These are phyloP conservation scores for Nemania sp. DNA, from an alignment of 2,329 filamentous ascomycete genomes.

Conservation along the genomic window DNA sequence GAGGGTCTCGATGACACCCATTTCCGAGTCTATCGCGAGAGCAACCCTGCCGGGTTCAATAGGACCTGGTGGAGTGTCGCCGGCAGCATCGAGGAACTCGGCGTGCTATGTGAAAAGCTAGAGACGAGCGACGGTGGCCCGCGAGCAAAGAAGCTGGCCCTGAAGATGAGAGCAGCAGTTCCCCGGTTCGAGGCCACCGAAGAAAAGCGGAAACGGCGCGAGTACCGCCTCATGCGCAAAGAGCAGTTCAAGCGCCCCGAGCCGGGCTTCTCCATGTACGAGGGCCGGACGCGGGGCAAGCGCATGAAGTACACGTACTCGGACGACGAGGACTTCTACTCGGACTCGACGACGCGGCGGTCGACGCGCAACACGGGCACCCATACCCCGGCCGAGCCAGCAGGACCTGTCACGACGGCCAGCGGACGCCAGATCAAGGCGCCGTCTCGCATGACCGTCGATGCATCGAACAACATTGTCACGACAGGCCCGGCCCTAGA, in stretches of 20 bases:
- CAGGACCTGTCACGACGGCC: conserved; percentile 69
- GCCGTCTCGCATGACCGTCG: conserved; percentile 66
- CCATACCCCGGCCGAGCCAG: conserved; percentile 70
- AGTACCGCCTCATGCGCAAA: conserved; percentile 85
- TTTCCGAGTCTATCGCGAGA: conserved; percentile 93
- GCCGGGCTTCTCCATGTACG: conserved; percentile 88
- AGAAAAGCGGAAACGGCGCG: conserved; percentile 92
- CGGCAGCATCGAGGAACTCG: conserved; percentile 85
- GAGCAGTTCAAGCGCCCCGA: conserved; percentile 87
- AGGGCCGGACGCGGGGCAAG: conserved; percentile 94
- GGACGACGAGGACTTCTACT: conserved; percentile 75
- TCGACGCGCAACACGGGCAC: conserved; percentile 75
- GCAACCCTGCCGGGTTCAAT: conserved; percentile 76
- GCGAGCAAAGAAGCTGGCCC: conserved; percentile 75
- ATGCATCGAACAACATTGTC: conserved; percentile 52
- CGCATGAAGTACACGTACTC: conserved; percentile 96
- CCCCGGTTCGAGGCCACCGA: conserved; percentile 92
- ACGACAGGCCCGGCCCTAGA: conserved; percentile 45
- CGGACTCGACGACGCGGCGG: conserved; percentile 66
- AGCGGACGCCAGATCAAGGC: conserved; percentile 85
- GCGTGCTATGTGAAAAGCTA: conserved; percentile 73
- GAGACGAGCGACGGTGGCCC: conserved; percentile 76
- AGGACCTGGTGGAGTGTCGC: conserved; percentile 92
- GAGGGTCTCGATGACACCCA: conserved; percentile 93
- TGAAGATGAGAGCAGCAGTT: conserved; percentile 77